Evolutionary conservation across 2,329 filamentous ascomycete genomes (phyloP).

Genomic region (Scedosporium minutisporum): DNA sequence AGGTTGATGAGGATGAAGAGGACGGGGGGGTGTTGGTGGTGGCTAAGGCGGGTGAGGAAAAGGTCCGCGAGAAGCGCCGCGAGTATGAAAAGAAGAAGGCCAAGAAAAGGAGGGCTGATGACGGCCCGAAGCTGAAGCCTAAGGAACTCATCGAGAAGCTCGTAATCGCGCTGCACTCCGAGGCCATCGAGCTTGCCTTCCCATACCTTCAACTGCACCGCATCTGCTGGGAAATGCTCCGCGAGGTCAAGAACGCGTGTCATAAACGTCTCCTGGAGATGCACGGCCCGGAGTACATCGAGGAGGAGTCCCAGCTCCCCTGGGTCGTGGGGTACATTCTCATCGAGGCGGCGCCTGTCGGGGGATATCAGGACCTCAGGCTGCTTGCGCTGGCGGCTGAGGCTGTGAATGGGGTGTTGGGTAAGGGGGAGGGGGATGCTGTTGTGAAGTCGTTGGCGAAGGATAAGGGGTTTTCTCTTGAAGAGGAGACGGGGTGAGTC

Average conservation of each 20-base stretch:
- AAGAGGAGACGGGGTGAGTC: no score
- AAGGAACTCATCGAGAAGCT: slow-evolving; percentile 22
- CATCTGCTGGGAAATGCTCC: slow-evolving; percentile 28
- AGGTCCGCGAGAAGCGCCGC: slow-evolving; percentile 8
- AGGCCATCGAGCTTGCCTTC: slow-evolving; percentile 26
- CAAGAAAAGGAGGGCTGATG: background rate
- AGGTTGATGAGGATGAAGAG: slow-evolving; percentile 13
- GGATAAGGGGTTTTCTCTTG: no score
- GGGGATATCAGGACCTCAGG: background rate
- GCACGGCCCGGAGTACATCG: slow-evolving; percentile 24
- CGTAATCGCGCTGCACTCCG: slow-evolving; percentile 22
- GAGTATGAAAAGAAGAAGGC: background rate
- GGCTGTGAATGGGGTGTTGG: background rate
- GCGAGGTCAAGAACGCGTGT: slow-evolving; percentile 19
- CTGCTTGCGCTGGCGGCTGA: background rate
- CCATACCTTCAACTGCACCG: slow-evolving; percentile 32
- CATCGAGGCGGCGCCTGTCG: slow-evolving; percentile 10
- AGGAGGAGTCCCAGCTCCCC: slow-evolving; percentile 27
- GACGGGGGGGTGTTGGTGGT: slow-evolving; percentile 8
- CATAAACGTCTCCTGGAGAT: slow-evolving; percentile 20
- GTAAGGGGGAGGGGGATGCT: no score
- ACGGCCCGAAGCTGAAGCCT: slow-evolving; percentile 7
- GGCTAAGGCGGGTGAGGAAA: slow-evolving; percentile 13
- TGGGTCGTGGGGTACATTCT: slow-evolving; percentile 31
- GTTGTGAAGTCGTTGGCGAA: no score